Percentiles rank a stretch among this genome's conserved stretches.
Evolutionary conservation across 2,329 filamentous ascomycete species (phyloP).

Genomic region (Ramularia endophylla): DNA sequence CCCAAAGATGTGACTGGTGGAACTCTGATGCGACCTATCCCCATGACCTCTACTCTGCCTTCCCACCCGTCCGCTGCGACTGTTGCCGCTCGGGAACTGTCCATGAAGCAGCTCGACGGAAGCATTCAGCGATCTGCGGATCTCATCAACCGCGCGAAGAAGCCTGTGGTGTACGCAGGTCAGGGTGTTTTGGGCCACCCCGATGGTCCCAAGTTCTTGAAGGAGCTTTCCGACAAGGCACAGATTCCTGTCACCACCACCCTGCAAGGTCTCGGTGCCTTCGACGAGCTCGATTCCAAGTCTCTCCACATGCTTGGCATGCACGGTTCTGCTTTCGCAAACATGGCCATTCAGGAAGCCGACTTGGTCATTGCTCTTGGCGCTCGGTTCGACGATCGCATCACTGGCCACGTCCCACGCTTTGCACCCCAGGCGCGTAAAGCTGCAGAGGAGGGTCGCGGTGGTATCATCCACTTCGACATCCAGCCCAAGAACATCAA

Average conservation of each 20-base stretch:
- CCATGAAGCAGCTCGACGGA: slow-evolving; percentile 63
- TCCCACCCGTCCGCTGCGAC: slow-evolving; percentile 81
- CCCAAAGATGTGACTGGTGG: slow-evolving; percentile 94
- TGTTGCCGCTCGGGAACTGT: slow-evolving; percentile 68
- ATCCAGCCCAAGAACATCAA: slow-evolving; percentile 99
- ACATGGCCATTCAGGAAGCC: slow-evolving; percentile 96
- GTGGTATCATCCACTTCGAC: slow-evolving; percentile 95
- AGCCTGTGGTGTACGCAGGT: slow-evolving; percentile 91
- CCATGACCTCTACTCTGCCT: slow-evolving; percentile 66
- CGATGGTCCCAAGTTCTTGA: slow-evolving; percentile 72
- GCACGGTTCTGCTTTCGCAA: slow-evolving; percentile 96
- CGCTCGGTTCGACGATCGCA: slow-evolving; percentile 92
- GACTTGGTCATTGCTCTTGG: slow-evolving; percentile 94
- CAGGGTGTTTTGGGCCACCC: slow-evolving; percentile 78
- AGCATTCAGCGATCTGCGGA: slow-evolving; percentile 73
- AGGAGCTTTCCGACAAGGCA: slow-evolving; percentile 81
- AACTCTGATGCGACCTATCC: slow-evolving; percentile 77
- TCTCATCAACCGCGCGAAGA: slow-evolving; percentile 82
- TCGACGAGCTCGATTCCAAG: slow-evolving; percentile 89
- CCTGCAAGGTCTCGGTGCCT: slow-evolving; percentile 85
- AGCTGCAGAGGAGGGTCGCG: slow-evolving; percentile 76
- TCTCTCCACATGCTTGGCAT: slow-evolving; percentile 97
- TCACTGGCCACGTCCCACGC: slow-evolving; percentile 72
- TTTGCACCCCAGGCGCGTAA: slow-evolving; percentile 85
- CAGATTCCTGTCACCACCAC: slow-evolving; percentile 94